phyloP scores from a whole-genome alignment of 2,329 filamentous ascomycete species.

The Epichloe typhina region DNA sequence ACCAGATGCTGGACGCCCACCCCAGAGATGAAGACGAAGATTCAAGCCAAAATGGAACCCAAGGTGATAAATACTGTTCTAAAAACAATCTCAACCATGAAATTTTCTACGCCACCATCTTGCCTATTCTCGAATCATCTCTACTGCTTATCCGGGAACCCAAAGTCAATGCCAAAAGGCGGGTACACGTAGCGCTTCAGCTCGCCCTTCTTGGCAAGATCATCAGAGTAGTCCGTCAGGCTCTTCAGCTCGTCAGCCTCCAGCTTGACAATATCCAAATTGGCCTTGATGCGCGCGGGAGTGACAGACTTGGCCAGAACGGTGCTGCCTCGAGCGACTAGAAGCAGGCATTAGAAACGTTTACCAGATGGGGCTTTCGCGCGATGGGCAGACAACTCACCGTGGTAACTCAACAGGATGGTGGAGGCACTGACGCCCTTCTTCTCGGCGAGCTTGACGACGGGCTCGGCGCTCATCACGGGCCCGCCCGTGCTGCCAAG shows the following conservation, averaged over 20 bases:
- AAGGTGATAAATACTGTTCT: not conserved
- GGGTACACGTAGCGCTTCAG: constrained; percentile 53
- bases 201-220: constrained; percentile 35
- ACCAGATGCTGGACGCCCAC: not conserved
- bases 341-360: too few relatives aligned
- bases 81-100: not conserved
- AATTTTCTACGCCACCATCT: not conserved
- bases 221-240: constrained; percentile 40
- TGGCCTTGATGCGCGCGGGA: constrained; percentile 54
- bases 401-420: constrained; percentile 58
- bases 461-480: constrained; percentile 48
- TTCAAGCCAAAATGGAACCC: too few relatives aligned
- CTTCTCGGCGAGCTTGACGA: constrained; percentile 51
- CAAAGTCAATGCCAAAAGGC: constrained; percentile 54
- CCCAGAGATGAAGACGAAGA: too few relatives aligned
- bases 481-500: constrained; percentile 52
- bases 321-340: constrained; percentile 54
- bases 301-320: constrained; percentile 65
- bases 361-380: too few relatives aligned
- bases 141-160: constrained; percentile 53
- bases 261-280: constrained; percentile 53
- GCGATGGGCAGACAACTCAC: constrained; percentile 33
- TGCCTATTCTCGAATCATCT: not conserved
- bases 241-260: constrained; percentile 49
- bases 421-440: constrained; percentile 46